Percentiles rank a stretch among this genome's conserved stretches.
Conservation (phyloP, 495 filamentous ascomycete species). For the Ramalina intermedia region DNA sequence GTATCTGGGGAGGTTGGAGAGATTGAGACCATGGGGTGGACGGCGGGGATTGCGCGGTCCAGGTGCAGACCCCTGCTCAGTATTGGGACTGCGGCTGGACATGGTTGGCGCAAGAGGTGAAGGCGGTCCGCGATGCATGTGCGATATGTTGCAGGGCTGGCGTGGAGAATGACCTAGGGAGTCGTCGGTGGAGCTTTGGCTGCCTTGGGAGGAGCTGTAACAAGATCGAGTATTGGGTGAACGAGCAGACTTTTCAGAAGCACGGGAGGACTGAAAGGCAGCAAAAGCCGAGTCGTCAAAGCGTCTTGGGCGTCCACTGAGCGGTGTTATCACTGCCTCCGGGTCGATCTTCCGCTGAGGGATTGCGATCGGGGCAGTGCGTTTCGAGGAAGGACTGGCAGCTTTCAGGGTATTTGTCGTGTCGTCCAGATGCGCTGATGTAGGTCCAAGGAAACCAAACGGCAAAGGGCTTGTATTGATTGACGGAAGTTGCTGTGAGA, state of each 20-base stretch:
- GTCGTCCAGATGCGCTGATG: too few relatives aligned
- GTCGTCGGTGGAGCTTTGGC: not conserved
- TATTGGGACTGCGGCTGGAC: not conserved
- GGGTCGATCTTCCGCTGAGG: not conserved
- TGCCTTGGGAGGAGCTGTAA: not conserved
- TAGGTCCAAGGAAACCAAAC: too few relatives aligned
- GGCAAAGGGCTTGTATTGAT: too few relatives aligned
- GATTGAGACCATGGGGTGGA: constrained; percentile 17
- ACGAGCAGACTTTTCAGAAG: too few relatives aligned
- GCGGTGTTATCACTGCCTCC: not conserved
- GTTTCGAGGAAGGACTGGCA: not conserved
- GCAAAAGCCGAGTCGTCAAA: not conserved
- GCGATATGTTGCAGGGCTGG: too few relatives aligned
- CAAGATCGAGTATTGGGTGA: not conserved
- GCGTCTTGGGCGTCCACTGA: not conserved
- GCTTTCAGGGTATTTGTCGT: not conserved
- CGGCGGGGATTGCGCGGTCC: not conserved
- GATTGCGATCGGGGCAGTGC: not conserved
- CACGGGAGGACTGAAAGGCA: not conserved
- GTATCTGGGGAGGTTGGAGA: constrained; percentile 31
- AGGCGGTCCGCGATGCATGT: not conserved
- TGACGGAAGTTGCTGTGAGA: too few relatives aligned
- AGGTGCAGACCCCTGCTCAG: not conserved
- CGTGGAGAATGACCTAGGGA: not conserved
- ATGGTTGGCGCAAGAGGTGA: not conserved